These are phyloP conservation scores for Cenchrus fungigraminus DNA, from an alignment of 176 grass and related monocot species.

Conservation along the genomic window DNA sequence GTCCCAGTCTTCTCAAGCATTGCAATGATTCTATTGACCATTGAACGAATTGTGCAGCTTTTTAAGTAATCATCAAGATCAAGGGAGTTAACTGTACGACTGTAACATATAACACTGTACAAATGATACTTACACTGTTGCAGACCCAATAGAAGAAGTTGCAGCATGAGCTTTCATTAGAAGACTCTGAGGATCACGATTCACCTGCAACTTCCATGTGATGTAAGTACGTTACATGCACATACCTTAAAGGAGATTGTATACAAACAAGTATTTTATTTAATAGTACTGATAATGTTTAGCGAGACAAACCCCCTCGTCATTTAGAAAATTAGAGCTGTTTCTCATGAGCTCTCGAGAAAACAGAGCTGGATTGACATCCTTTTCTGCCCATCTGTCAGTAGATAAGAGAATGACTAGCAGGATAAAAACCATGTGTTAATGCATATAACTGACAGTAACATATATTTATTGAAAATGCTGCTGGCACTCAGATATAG, in stretches of 20 bases:
- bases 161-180: constrained; percentile 91
- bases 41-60: constrained; percentile 8
- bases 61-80: neutral
- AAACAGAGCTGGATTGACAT: constrained; percentile 93
- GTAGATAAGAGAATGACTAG: constrained; percentile 79
- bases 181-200: constrained; percentile 79
- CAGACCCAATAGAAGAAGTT: constrained; percentile 78
- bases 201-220: constrained; percentile 54
- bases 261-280: constrained; percentile 11
- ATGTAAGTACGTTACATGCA: constrained; percentile 9
- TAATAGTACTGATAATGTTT: neutral
- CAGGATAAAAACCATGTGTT: constrained; percentile 68
- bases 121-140: constrained; percentile 72
- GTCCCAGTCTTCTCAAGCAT: constrained; percentile 83
- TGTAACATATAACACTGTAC: constrained; percentile 32
- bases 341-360: constrained; percentile 85
- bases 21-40: constrained; percentile 66
- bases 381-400: constrained; percentile 93
- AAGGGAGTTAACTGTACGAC: constrained; percentile 15
- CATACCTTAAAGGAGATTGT: constrained; percentile 3
- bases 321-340: constrained; percentile 62
- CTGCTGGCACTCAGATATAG: constrained; percentile 7
- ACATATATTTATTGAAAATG: constrained; percentile 16
- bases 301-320: constrained; percentile 67
- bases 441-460: constrained; percentile 47